Evolutionary conservation across 148 eudicot species (phyloP).

Genomic region (Silene latifolia): DNA sequence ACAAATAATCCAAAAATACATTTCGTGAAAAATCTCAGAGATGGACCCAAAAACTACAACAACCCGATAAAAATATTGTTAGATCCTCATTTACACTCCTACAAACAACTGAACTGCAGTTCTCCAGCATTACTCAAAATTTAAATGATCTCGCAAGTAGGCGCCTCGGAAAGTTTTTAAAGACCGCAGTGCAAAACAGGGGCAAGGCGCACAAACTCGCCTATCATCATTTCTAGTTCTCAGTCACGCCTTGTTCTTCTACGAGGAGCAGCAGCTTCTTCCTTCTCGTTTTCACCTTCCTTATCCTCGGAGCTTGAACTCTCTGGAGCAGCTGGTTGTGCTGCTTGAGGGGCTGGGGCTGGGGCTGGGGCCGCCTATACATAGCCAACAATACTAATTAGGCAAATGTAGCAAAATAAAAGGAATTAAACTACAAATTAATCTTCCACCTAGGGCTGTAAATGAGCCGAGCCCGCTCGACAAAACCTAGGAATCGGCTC

Average conservation of each 20-base stretch:
- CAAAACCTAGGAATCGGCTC: too few relatives aligned
- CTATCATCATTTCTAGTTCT: slow-evolving; percentile 28
- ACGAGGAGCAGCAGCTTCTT: slow-evolving; percentile 55
- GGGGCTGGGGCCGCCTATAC: slow-evolving; percentile 39
- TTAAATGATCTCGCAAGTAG: slow-evolving; percentile 9
- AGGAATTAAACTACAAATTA: too few relatives aligned
- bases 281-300: slow-evolving; percentile 49
- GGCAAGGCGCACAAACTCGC: slow-evolving; percentile 1
- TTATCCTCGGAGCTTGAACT: slow-evolving; percentile 44
- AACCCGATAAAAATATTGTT: slow-evolving; percentile 11
- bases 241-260: slow-evolving; percentile 68
- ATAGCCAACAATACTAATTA: background rate
- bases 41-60: slow-evolving; percentile 14
- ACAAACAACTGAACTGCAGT: slow-evolving; percentile 16
- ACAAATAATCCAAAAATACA: slow-evolving; percentile 13
- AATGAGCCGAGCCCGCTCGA: too few relatives aligned
- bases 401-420: background rate
- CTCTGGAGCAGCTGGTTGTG: slow-evolving; percentile 35
- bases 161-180: background rate
- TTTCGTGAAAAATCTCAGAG: slow-evolving; percentile 11
- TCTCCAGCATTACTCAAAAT: slow-evolving; percentile 9
- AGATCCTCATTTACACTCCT: slow-evolving; percentile 32
- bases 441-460: too few relatives aligned
- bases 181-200: slow-evolving; percentile 8
- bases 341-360: slow-evolving; percentile 26